Percentiles rank a stretch among this genome's conserved stretches.
phyloP scores from a whole-genome alignment of 2,329 filamentous ascomycete genomes.

The Claviceps africana region DNA sequence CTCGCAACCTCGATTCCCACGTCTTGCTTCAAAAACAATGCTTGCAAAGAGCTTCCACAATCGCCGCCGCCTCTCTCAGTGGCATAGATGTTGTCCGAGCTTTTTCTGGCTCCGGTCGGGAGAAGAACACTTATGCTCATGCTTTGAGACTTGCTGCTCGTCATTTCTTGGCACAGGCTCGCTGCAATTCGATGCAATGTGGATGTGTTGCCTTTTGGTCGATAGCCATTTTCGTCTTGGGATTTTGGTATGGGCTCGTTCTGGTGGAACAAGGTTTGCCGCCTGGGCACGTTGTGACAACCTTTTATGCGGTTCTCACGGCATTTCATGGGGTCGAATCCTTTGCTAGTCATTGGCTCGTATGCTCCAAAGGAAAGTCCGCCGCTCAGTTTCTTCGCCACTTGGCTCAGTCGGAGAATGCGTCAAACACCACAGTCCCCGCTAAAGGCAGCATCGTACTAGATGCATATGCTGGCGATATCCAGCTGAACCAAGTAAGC shows the following conservation, averaged over 20 bases:
- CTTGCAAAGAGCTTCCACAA: slow-evolving; percentile 57
- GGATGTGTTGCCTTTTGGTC: slow-evolving; percentile 61
- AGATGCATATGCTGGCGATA: slow-evolving; percentile 44
- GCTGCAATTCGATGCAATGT: slow-evolving; percentile 56
- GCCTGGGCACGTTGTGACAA: slow-evolving; percentile 60
- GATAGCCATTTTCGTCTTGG: slow-evolving; percentile 67
- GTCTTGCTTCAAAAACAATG: slow-evolving; percentile 56
- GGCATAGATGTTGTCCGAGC: slow-evolving; percentile 79
- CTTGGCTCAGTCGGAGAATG: slow-evolving; percentile 17
- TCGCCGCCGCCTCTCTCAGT: slow-evolving; percentile 52
- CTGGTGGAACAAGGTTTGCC: slow-evolving; percentile 48
- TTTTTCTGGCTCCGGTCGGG: slow-evolving; percentile 61
- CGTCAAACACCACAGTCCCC: not conserved
- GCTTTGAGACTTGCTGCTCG: slow-evolving; percentile 43
- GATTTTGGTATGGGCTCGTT: slow-evolving; percentile 75
- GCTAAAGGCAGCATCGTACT: slow-evolving; percentile 15
- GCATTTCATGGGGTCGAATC: slow-evolving; percentile 63
- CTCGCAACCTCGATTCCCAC: slow-evolving; percentile 45
- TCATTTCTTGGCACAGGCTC: slow-evolving; percentile 54
- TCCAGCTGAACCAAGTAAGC: slow-evolving; percentile 54
- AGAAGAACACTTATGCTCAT: slow-evolving; percentile 49
- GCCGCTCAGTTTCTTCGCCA: slow-evolving; percentile 51
- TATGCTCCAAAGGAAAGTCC: slow-evolving; percentile 64
- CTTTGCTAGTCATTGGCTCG: slow-evolving; percentile 61
- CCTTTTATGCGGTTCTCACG: slow-evolving; percentile 70